phyloP scores from a whole-genome alignment of 371 early-diverging fungal species.

The Mortierella sp. region DNA sequence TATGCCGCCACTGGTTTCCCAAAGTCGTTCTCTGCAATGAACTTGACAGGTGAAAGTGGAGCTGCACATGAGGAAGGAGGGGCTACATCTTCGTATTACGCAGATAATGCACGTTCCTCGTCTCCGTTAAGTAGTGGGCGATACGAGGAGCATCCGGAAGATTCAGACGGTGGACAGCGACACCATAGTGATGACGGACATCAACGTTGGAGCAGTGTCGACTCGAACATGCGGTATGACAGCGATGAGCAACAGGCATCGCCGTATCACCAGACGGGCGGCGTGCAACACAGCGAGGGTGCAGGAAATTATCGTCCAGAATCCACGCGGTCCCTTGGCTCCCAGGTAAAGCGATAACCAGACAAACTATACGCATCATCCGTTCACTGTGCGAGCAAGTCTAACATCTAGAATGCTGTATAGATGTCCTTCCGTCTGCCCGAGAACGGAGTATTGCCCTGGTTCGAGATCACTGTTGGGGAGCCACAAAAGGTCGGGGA shows the following conservation, averaged over 20 bases:
- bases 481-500: slow-evolving; percentile 94
- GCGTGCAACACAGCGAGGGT: background rate
- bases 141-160: slow-evolving; percentile 9
- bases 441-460: slow-evolving; percentile 69
- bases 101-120: background rate
- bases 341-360: slow-evolving; percentile 21
- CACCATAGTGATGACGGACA: slow-evolving; percentile 12
- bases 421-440: slow-evolving; percentile 60
- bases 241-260: slow-evolving; percentile 17
- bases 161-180: slow-evolving; percentile 15
- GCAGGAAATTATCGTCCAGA: slow-evolving; percentile 38
- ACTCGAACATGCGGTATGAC: slow-evolving; percentile 39
- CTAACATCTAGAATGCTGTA: no score
- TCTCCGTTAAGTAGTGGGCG: background rate
- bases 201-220: slow-evolving; percentile 43
- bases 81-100: slow-evolving; percentile 2
- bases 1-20: slow-evolving; percentile 13
- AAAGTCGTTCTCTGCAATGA: slow-evolving; percentile 44
- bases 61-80: background rate
- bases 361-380: background rate
- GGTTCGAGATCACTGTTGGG: slow-evolving; percentile 80
- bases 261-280: slow-evolving; percentile 4
- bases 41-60: slow-evolving; percentile 12
- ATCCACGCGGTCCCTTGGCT: slow-evolving; percentile 41
- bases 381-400: no score